These are phyloP conservation scores for Cucumis sativus DNA, from an alignment of 306 rosid species.

Conservation along the genomic window DNA sequence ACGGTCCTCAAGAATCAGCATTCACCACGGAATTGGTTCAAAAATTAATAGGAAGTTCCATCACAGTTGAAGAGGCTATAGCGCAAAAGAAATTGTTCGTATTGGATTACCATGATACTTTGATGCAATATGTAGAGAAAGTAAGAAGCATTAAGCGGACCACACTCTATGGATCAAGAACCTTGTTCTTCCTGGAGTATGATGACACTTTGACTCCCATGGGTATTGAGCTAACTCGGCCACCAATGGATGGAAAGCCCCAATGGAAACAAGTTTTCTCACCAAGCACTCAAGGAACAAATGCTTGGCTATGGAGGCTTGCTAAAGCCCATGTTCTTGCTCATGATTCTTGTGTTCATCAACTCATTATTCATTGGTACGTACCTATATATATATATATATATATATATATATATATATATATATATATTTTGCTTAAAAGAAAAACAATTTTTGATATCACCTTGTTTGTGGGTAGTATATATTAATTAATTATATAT, in stretches of 20 bases:
- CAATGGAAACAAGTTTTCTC: conserved; percentile 51
- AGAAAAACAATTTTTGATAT: too few species aligned
- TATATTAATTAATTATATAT: too few species aligned
- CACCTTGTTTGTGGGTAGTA: too few species aligned
- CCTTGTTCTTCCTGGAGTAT: conserved; percentile 44
- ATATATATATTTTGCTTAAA: background rate
- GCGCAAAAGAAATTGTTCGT: conserved; percentile 45
- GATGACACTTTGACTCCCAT: conserved; percentile 40
- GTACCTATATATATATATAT: background rate
- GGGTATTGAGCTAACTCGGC: conserved; percentile 64
- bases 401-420: background rate
- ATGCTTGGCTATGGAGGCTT: conserved; percentile 75
- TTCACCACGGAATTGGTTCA: conserved; percentile 46
- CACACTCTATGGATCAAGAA: conserved; percentile 68
- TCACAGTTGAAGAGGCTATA: conserved; percentile 31
- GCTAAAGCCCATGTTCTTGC: conserved; percentile 82
- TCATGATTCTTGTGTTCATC: conserved; percentile 69
- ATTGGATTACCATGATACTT: conserved; percentile 65
- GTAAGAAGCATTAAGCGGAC: conserved; percentile 42
- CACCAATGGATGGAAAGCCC: conserved; percentile 44
- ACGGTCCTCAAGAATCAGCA: conserved; percentile 65
- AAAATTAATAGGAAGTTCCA: conserved; percentile 28
- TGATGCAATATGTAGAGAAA: conserved; percentile 45
- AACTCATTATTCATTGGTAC: conserved; percentile 72
- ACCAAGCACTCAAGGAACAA: conserved; percentile 41